phyloP scores from a whole-genome alignment of 331 rosid species.

The Spiraea crenata region DNA sequence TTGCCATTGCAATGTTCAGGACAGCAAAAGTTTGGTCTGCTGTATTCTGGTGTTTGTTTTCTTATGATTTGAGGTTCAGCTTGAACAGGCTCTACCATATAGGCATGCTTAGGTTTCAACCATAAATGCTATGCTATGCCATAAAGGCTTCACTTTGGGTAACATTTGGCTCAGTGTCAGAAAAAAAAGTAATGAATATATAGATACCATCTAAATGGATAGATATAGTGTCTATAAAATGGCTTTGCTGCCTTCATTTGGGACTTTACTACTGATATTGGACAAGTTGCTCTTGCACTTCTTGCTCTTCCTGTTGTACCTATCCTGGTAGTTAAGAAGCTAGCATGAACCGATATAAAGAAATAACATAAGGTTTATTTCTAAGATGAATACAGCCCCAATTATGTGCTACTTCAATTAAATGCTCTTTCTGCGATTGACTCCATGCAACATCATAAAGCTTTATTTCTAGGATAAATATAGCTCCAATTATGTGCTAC shows the following conservation, averaged over 20 bases:
- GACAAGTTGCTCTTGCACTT: neutral
- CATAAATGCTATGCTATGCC: neutral
- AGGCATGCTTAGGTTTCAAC: neutral
- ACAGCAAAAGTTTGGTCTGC: constrained; percentile 7
- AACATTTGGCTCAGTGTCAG: neutral
- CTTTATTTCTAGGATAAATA: no score
- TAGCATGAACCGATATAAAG: neutral
- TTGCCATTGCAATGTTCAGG: neutral
- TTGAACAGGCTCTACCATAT: neutral
- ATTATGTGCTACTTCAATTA: no score
- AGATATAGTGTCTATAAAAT: neutral
- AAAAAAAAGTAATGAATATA: neutral
- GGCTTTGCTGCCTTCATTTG: neutral
- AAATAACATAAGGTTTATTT: neutral
- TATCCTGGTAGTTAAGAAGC: neutral
- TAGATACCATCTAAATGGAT: no score
- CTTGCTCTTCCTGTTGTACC: neutral
- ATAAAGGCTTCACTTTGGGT: neutral
- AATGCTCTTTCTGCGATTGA: neutral
- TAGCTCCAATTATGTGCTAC: neutral
- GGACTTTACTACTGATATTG: neutral
- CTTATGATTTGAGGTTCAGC: neutral
- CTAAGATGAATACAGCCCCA: neutral
- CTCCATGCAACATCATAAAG: neutral
- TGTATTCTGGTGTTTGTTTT: constrained; percentile 8